A percentile compares a stretch with the other conserved stretches of the same genome.
These are phyloP conservation scores for Psilocybe cyanescens DNA, from an alignment of 768 basidiomycete genomes.

Conservation along the genomic window DNA sequence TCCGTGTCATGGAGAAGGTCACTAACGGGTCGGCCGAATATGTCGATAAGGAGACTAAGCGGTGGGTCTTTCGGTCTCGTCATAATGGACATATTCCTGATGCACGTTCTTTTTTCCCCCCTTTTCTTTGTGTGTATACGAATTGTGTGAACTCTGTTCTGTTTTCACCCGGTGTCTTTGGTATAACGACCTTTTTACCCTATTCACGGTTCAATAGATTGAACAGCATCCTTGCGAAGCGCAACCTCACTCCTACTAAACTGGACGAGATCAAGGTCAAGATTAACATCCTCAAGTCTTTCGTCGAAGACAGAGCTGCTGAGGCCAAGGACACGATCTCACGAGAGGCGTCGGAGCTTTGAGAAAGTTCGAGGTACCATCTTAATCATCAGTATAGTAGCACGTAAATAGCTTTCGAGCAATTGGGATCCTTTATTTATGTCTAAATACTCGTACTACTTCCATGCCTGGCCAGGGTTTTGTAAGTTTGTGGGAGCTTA, in stretches of 20 bases:
- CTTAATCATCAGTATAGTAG: background rate
- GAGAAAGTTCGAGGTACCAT: background rate
- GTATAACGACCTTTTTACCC: background rate
- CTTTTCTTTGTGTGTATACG: constrained; percentile 3
- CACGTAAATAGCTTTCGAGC: background rate
- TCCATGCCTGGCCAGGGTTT: background rate
- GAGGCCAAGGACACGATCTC: constrained; percentile 38
- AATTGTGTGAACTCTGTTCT: constrained; percentile 8
- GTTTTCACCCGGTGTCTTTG: background rate
- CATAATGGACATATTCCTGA: background rate
- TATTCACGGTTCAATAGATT: constrained; percentile 47
- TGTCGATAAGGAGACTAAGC: constrained; percentile 81
- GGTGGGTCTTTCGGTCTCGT: constrained; percentile 49
- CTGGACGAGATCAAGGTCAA: constrained; percentile 94
- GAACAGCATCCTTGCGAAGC: constrained; percentile 75
- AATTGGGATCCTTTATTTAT: background rate
- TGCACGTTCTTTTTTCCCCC: constrained; percentile 7
- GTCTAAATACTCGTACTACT: background rate
- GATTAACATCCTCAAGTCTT: constrained; percentile 80
- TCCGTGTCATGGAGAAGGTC: constrained; percentile 91
- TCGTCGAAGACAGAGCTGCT: constrained; percentile 43
- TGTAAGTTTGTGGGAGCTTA: background rate
- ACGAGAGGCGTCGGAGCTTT: constrained; percentile 27
- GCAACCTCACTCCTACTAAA: constrained; percentile 75
- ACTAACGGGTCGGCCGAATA: constrained; percentile 72